A percentile compares a stretch with the other conserved stretches of the same genome.
phyloP scores from a whole-genome alignment of 1,284 basidiomycete genomes.

The Sparassis latifolia region DNA sequence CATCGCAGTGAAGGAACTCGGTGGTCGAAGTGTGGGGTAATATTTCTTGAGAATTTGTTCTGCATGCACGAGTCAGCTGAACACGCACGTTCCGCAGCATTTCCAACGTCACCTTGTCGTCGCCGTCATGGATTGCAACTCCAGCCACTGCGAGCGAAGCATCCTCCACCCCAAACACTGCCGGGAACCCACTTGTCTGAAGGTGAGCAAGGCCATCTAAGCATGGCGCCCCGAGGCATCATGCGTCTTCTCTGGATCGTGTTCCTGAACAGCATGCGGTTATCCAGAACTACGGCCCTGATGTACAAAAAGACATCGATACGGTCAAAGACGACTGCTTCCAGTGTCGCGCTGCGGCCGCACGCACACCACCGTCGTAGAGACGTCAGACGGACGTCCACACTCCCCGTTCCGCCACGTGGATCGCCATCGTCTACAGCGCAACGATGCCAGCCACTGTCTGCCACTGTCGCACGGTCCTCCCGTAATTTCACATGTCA shows the following conservation, averaged over 20 bases:
- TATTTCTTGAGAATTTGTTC: slow-evolving; percentile 8
- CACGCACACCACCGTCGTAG: slow-evolving; percentile 24
- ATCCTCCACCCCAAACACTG: slow-evolving; percentile 52
- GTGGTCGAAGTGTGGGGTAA: slow-evolving; percentile 62
- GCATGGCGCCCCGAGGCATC: not conserved
- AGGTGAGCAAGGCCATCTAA: slow-evolving; percentile 28
- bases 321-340: slow-evolving; percentile 34
- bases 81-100: slow-evolving; percentile 37
- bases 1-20: slow-evolving; percentile 58
- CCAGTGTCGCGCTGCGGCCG: slow-evolving; percentile 31
- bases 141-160: slow-evolving; percentile 54
- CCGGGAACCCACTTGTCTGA: slow-evolving; percentile 41
- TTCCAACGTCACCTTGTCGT: slow-evolving; percentile 65
- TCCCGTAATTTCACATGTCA: slow-evolving; percentile 5
- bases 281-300: slow-evolving; percentile 31
- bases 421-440: not conserved
- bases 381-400: not conserved
- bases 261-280: not conserved
- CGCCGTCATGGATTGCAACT: slow-evolving; percentile 65
- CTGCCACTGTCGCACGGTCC: slow-evolving; percentile 2
- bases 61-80: slow-evolving; percentile 14
- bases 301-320: slow-evolving; percentile 33
- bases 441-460: too few species aligned
- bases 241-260: not conserved
- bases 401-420: not conserved